Evolutionary conservation across 1,284 basidiomycete genomes (phyloP).

Genomic region (Tranzscheliella williamsii): DNA sequence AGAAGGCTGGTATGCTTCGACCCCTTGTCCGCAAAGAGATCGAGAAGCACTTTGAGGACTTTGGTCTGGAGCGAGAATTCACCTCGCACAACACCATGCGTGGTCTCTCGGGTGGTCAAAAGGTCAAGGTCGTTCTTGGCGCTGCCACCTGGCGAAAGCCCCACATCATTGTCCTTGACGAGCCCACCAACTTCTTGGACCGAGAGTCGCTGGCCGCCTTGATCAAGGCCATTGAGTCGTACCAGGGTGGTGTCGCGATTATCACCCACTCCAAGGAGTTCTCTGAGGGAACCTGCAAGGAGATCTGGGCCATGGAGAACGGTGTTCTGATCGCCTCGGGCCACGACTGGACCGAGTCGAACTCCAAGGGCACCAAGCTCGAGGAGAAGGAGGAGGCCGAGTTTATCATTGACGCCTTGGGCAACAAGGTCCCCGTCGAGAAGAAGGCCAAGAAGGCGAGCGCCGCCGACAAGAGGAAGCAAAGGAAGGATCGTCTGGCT

Average conservation of each 20-base stretch:
- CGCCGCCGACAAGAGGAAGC: slow-evolving; percentile 40
- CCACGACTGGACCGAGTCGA: slow-evolving; percentile 84
- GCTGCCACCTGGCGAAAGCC: slow-evolving; percentile 60
- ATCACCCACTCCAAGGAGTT: slow-evolving; percentile 60
- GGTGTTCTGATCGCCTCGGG: slow-evolving; percentile 64
- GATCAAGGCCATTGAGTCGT: slow-evolving; percentile 59
- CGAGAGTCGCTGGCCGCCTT: slow-evolving; percentile 61
- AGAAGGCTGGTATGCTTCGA: slow-evolving; percentile 58
- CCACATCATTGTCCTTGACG: slow-evolving; percentile 60
- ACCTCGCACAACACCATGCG: slow-evolving; percentile 62
- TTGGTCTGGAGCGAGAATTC: slow-evolving; percentile 61
- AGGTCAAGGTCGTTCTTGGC: slow-evolving; percentile 61
- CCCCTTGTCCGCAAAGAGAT: slow-evolving; percentile 60
- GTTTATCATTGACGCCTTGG: slow-evolving; percentile 50
- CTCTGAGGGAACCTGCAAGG: slow-evolving; percentile 58
- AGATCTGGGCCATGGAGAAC: slow-evolving; percentile 58
- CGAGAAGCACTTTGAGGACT: slow-evolving; percentile 61
- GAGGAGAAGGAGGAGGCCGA: slow-evolving; percentile 56
- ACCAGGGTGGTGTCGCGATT: slow-evolving; percentile 60
- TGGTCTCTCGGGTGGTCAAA: slow-evolving; percentile 61
- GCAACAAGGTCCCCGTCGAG: slow-evolving; percentile 46
- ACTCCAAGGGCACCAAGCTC: slow-evolving; percentile 63
- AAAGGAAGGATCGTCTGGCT: slow-evolving; percentile 45
- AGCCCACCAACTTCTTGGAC: slow-evolving; percentile 62
- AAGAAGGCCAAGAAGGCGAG: slow-evolving; percentile 53